Conservation (phyloP, 139 green algal genomes). For the Coccomyxa sp. region DNA sequence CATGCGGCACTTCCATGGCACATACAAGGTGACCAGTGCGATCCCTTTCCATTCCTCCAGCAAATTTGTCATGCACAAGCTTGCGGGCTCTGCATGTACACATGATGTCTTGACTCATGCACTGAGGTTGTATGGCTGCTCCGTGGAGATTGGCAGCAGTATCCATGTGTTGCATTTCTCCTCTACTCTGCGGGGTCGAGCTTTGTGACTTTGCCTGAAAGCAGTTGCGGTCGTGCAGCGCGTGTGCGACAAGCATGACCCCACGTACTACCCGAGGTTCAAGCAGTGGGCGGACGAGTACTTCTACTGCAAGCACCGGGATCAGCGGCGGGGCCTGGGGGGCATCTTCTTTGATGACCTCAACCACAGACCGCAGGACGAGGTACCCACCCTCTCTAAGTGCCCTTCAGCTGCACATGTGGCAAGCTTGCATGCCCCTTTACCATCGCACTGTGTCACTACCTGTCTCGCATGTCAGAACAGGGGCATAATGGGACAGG, state of each 20-base stretch:
- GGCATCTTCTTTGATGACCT: conserved; percentile 99
- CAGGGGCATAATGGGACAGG: no score
- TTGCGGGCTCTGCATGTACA: no score
- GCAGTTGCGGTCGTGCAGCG: no score
- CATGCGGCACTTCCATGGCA: conserved; percentile 96
- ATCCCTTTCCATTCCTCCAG: not conserved
- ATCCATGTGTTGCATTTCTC: not conserved
- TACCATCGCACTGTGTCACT: no score
- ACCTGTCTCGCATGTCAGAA: no score
- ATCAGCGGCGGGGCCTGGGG: conserved; percentile 81
- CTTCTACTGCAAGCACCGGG: conserved; percentile 94
- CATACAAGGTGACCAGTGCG: conserved; percentile 88
- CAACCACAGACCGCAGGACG: conserved; percentile 62
- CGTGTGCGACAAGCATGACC: conserved; percentile 94
- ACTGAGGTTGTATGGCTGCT: not conserved
- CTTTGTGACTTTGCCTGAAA: not conserved
- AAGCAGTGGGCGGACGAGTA: conserved; percentile 98
- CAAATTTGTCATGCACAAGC: not conserved
- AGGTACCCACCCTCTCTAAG: conserved; percentile 1
- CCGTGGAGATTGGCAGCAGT: not conserved
- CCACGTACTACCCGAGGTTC: conserved; percentile 88
- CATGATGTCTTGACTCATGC: no score
- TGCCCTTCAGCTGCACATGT: no score
- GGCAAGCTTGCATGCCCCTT: not conserved
- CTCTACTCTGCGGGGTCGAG: not conserved